Evolutionary conservation across 169 alveolate genomes (phyloP), one percentile per base, ranked within the genome.

Genomic region (Cryptosporidium muris): DNA sequence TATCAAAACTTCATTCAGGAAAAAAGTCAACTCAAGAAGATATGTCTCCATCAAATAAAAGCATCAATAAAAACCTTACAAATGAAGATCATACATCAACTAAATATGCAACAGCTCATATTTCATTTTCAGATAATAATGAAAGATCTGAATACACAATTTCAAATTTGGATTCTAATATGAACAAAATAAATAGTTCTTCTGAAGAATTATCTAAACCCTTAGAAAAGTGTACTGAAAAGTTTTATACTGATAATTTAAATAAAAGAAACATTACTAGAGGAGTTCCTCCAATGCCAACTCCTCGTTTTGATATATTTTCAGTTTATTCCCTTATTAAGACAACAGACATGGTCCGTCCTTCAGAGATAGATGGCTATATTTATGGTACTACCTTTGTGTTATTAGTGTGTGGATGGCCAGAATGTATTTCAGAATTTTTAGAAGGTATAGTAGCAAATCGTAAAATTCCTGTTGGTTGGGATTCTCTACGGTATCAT

Each of bases 331-430:
- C 85, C 6, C 43, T 25, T 25, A 74, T 74, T 43, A 68, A 74
- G 60, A 74, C 54, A 43, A 42, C 60, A 3, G 74, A 74, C 9
- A 74, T 74, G 40, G 52, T 74, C 60, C 60, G 74, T 25, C 85
- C 85, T 58, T 74, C 85, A 56, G 60, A 74, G 51, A 74, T 74
- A 74, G 53, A 74, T 43, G 85, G 85, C 12, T 74, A 74, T 74
- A 74, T 74, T 14, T 68, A 74, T 58, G 85, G 85, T 8, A 74
- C 85, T 58, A 74, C 85, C 3, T 74, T 74, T 60, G 38, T 74
- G 7, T 74, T 74, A 45, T 25, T 74, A 42, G 85, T 74, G 14
- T 74, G 85, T 40, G 85, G 60, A 54, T 74, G 85, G 85, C 85
- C 85, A n/a, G 85, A 74, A 37, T 74, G 64, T 2, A 52, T 74